phyloP scores from a whole-genome alignment of 768 basidiomycete species.

The Leccinum ochraceum region DNA sequence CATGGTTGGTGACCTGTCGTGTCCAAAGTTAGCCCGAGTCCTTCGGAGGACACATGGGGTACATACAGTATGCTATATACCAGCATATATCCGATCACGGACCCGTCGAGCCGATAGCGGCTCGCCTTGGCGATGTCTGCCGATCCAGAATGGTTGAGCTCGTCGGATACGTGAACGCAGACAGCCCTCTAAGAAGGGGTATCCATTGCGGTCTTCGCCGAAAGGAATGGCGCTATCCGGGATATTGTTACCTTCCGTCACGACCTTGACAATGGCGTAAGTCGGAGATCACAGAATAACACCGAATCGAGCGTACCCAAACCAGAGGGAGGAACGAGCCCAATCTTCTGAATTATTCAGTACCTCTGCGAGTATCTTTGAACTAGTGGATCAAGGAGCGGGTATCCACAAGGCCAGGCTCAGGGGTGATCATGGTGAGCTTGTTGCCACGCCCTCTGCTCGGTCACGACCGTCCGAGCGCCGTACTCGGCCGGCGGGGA shows the following conservation, averaged over 20 bases:
- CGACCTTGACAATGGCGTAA: conserved; percentile 17
- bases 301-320: conserved; percentile 24
- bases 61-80: conserved; percentile 35
- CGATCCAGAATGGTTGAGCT: neutral
- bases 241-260: conserved; percentile 30
- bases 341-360: conserved; percentile 26
- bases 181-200: conserved; percentile 29
- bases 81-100: conserved; percentile 33
- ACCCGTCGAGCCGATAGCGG: conserved; percentile 30
- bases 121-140: conserved; percentile 39
- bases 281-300: neutral
- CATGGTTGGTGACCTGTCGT: conserved; percentile 32
- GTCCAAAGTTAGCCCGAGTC: neutral
- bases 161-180: neutral
- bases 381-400: conserved; percentile 30
- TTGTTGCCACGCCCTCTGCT: conserved; percentile 7
- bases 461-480: conserved; percentile 3
- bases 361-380: conserved; percentile 28
- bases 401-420: conserved; percentile 2
- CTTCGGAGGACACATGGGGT: neutral
- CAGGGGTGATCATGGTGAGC: conserved; percentile 13
- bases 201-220: conserved; percentile 32
- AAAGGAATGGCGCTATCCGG: conserved; percentile 36
- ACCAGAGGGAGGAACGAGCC: conserved; percentile 33
- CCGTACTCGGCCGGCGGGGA: conserved; percentile 9